These are phyloP conservation scores for Botrytis fabae DNA, from an alignment of 2,329 filamentous ascomycete genomes.

Conservation along the genomic window DNA sequence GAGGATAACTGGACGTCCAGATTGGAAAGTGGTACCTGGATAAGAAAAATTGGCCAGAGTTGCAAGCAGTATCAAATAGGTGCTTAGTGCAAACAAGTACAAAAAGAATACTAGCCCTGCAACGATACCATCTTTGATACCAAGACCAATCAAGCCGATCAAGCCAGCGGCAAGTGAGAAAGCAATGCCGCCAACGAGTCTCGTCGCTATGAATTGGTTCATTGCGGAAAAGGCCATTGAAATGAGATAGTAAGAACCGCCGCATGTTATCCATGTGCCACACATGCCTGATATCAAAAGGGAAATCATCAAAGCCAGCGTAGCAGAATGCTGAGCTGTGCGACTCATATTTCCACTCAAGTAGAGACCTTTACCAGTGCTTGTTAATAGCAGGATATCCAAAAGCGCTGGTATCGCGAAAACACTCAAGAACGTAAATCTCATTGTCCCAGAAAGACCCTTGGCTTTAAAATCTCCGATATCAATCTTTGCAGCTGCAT, in stretches of 20 bases:
- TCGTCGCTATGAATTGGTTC: conserved; percentile 45
- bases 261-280: conserved; percentile 62
- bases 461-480: conserved; percentile 48
- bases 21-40: conserved; percentile 52
- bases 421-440: conserved; percentile 57
- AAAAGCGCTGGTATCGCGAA: conserved; percentile 63
- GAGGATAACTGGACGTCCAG: conserved; percentile 52
- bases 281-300: conserved; percentile 59
- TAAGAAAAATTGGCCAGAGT: conserved; percentile 50
- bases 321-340: conserved; percentile 53
- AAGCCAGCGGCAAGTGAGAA: conserved; percentile 43
- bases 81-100: conserved; percentile 57
- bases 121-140: conserved; percentile 45
- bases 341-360: conserved; percentile 56
- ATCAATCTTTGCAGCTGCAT: conserved; percentile 54
- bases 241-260: conserved; percentile 62
- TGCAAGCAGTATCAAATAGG: conserved; percentile 58
- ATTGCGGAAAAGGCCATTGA: conserved; percentile 52
- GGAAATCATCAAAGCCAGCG: conserved; percentile 56
- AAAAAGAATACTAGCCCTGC: conserved; percentile 58
- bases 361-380: conserved; percentile 60
- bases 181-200: conserved; percentile 51
- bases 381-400: conserved; percentile 59
- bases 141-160: conserved; percentile 52
- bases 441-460: conserved; percentile 43